Evolutionary conservation across 2,329 filamentous ascomycete species (phyloP).

Genomic region (Arthroderma sp.): DNA sequence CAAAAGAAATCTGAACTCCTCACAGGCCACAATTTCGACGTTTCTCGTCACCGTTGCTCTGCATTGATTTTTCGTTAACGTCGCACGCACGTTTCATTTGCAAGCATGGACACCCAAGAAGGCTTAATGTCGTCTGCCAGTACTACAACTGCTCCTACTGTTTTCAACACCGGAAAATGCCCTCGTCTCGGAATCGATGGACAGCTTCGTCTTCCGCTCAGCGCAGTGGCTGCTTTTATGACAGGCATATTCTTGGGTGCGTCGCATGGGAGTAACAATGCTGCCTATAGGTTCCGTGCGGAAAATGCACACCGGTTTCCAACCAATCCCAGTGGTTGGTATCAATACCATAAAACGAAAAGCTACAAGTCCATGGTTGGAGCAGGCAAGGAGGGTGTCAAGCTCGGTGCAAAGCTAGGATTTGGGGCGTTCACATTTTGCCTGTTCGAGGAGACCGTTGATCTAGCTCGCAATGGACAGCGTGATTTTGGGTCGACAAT

Average conservation of each 20-base stretch:
- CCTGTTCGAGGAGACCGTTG: slow-evolving; percentile 71
- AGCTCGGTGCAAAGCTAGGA: slow-evolving; percentile 57
- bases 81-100: too few relatives aligned
- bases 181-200: slow-evolving; percentile 49
- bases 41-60: too few relatives aligned
- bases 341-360: slow-evolving; percentile 96
- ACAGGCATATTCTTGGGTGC: slow-evolving; percentile 60
- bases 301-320: slow-evolving; percentile 94
- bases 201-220: slow-evolving; percentile 51
- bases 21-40: too few relatives aligned
- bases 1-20: too few relatives aligned
- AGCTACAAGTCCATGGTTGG: slow-evolving; percentile 77
- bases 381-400: slow-evolving; percentile 63
- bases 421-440: slow-evolving; percentile 67
- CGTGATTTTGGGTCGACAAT: slow-evolving; percentile 72
- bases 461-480: slow-evolving; percentile 44
- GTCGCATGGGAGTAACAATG: slow-evolving; percentile 57
- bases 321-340: slow-evolving; percentile 73
- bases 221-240: slow-evolving; percentile 49
- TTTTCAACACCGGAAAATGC: slow-evolving; percentile 25
- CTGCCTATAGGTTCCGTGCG: slow-evolving; percentile 75
- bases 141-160: slow-evolving; percentile 9
- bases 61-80: too few relatives aligned
- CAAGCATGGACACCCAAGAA: too few relatives aligned
- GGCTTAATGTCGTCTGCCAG: too few relatives aligned